Base-by-base conservation (phyloP, 306 rosid genomes). In the Luffa aegyptiaca region DNA sequence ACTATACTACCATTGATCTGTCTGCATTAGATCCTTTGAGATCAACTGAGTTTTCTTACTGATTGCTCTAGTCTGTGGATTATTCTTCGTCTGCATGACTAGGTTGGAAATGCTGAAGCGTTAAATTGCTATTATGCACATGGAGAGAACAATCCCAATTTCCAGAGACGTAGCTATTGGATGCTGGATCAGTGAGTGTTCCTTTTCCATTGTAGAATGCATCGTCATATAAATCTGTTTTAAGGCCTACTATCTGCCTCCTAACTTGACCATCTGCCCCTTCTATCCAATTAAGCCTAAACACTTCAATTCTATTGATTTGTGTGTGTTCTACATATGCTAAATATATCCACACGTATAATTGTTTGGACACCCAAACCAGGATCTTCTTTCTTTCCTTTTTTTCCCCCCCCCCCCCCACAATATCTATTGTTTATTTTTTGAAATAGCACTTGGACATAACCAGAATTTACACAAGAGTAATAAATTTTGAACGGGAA, bases 141-240 rank as follows among this genome's bases (percentile, higher is more conserved):
- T 82, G 99, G 98, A 84, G 99, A 93, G 86, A 87, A 90, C 76
- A 89, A 91, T 73, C 92, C 89, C 79, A 85, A 75, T 86, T 96
- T 96, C 79, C 99, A 90, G 86, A 91, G 99, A 79, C 96, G 99
- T 81, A 88, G 97, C 89, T 96, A 88, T 84, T 96, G 99, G 99
- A 90, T 96, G 88, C 86, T 96, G 86, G 92, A 96, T 84, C 94
- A 88, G 99, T 96, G 86, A 91, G 99, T 93, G 74, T 48, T 79
- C 73, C 80, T 81, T 83, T 70, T 80, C 61, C 46, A 58, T 78
- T 48, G 79, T 63, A 31, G n/a, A 57, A 58, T 41, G 64, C 79
- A 36, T 17, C 8, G 46, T 31, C 48, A 35, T 74, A 62, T 9
- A 8, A 49, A 16, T 51, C 61, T 49, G 78, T 35, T 33, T 45